Conservation (phyloP, 306 rosid species). For the Begonia peltatifolia region DNA sequence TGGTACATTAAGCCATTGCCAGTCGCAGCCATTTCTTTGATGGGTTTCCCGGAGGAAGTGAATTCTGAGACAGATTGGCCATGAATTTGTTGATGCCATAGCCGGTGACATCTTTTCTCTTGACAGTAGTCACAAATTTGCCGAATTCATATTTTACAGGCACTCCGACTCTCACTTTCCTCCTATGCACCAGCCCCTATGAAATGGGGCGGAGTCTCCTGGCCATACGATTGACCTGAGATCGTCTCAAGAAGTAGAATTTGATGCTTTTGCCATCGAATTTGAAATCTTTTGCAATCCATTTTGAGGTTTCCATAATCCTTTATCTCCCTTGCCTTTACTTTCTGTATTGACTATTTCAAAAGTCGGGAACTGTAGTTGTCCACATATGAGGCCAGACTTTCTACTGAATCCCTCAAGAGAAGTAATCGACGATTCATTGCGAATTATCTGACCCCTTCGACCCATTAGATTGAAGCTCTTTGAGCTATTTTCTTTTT, state of each 20-base stretch:
- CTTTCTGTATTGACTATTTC: slow-evolving; percentile 27
- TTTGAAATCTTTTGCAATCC: slow-evolving; percentile 16
- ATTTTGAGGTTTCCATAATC: slow-evolving; percentile 29
- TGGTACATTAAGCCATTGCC: slow-evolving; percentile 17
- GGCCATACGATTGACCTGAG: slow-evolving; percentile 23
- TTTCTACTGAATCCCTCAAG: slow-evolving; percentile 15
- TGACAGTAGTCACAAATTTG: slow-evolving; percentile 14
- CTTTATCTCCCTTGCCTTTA: slow-evolving; percentile 16
- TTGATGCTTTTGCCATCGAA: not conserved
- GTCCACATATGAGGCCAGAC: slow-evolving; percentile 12
- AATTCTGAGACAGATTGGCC: slow-evolving; percentile 8
- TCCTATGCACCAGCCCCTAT: not conserved
- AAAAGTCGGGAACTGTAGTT: slow-evolving; percentile 6
- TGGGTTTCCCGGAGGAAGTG: slow-evolving; percentile 10
- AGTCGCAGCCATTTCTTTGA: slow-evolving; percentile 6
- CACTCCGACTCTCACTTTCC: slow-evolving; percentile 22
- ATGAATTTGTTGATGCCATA: slow-evolving; percentile 19
- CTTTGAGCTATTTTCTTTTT: slow-evolving; percentile 11
- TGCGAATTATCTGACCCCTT: slow-evolving; percentile 21
- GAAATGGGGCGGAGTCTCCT: not conserved
- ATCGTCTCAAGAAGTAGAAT: not conserved
- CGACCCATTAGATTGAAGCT: slow-evolving; percentile 20
- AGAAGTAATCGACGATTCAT: slow-evolving; percentile 11
- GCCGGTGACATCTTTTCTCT: not conserved
- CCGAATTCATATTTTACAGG: slow-evolving; percentile 10